These are phyloP conservation scores for Alternaria tenuissima DNA, from an alignment of 2,329 filamentous ascomycete genomes.

Conservation along the genomic window DNA sequence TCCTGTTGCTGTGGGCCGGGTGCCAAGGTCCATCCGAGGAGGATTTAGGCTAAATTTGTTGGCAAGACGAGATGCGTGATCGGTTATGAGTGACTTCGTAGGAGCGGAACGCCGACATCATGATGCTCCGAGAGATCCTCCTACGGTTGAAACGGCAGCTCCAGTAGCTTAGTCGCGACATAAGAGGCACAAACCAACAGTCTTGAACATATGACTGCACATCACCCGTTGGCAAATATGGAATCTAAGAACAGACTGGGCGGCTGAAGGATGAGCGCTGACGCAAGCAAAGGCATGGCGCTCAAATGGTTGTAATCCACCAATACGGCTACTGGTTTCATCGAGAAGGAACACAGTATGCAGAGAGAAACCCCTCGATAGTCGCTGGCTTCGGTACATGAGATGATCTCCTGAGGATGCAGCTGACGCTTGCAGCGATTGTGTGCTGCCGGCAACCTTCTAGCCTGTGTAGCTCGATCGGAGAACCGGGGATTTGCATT, in stretches of 20 bases:
- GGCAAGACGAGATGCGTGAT: not conserved
- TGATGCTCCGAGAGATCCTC: constrained; percentile 5
- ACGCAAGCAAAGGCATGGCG: not conserved
- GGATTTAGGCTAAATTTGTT: constrained; percentile 25
- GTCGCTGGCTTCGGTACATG: not conserved
- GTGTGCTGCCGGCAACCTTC: not conserved
- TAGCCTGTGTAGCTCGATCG: not conserved
- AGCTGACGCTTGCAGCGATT: not conserved
- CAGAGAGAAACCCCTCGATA: not conserved
- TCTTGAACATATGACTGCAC: not conserved
- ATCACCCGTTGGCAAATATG: not conserved
- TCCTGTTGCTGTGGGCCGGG: not conserved
- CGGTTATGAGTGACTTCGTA: not conserved
- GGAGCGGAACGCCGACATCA: not conserved
- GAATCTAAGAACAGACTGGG: not conserved
- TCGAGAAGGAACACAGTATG: not conserved
- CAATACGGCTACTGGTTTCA: not conserved
- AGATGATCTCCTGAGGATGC: not conserved
- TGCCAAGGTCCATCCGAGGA: constrained; percentile 16
- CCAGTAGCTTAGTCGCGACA: not conserved
- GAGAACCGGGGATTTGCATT: not conserved
- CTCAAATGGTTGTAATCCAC: not conserved
- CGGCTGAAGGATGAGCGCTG: not conserved
- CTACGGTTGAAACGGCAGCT: constrained; percentile 1
- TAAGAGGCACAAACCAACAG: not conserved